Evolutionary conservation across 495 filamentous ascomycete species (phyloP).

Genomic region (Penicillium coffeae): DNA sequence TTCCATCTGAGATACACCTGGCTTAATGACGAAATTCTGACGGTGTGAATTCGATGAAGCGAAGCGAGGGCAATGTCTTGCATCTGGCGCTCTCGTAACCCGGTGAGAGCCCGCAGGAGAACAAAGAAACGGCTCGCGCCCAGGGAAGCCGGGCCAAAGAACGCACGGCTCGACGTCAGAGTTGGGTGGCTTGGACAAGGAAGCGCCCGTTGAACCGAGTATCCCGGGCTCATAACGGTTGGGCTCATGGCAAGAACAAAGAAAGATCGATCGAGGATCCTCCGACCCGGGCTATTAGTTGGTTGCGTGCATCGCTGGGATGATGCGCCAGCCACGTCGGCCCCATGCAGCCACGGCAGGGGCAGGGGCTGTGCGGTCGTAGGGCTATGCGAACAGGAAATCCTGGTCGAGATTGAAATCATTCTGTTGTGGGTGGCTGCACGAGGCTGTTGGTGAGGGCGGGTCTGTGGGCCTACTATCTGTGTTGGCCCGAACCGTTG

Average conservation of each 20-base stretch:
- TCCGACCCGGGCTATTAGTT: not conserved
- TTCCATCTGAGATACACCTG: not conserved
- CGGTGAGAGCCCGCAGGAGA: too few relatives aligned
- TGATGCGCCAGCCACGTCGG: conserved; percentile 3
- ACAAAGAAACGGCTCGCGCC: too few relatives aligned
- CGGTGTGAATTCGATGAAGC: too few relatives aligned
- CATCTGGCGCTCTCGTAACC: too few relatives aligned
- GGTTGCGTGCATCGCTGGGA: not conserved
- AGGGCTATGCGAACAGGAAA: not conserved
- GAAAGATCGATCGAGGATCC: not conserved
- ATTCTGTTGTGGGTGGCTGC: not conserved
- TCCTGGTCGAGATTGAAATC: not conserved
- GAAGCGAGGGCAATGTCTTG: too few relatives aligned
- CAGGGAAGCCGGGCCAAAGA: too few relatives aligned
- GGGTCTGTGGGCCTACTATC: not conserved
- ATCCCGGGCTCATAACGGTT: too few relatives aligned
- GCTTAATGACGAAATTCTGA: too few relatives aligned
- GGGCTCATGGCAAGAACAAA: not conserved
- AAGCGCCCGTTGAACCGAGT: too few relatives aligned
- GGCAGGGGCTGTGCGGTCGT: not conserved
- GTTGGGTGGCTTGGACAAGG: too few relatives aligned
- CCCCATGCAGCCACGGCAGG: conserved; percentile 1
- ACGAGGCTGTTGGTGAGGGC: not conserved
- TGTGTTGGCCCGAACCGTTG: not conserved
- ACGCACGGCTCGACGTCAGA: too few relatives aligned